Base-by-base conservation (phyloP, 2,329 filamentous ascomycete genomes). In the Xylaria hypoxylon region DNA sequence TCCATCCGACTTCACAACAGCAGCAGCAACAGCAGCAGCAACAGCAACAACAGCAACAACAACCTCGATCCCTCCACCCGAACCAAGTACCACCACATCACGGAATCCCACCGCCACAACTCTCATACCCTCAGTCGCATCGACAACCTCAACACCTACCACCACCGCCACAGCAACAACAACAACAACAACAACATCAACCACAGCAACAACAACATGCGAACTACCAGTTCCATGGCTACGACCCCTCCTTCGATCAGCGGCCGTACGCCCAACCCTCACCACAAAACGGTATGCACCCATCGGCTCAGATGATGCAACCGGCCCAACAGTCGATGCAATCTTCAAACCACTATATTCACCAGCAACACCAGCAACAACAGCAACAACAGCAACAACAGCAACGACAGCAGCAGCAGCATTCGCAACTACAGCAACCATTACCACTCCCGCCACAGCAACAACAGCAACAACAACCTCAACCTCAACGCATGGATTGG, bases 281-380 rank as follows among this genome's bases (percentile, higher is more conserved):
- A 42, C 73, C 70, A 53, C 70, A 71, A 62, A 70, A 71, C 45
- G 53, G 65, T 42, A 71, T 70, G 50, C 59, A 67, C 59, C 42
- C 61, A 59, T 66, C 64, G 7, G 58, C 58, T 11, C 71, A 71
- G 47, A 68, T 68, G 67, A 64, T 72, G 61, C 75, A 76, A n/a
- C 71, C 78, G 26, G 71, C 73, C 42, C 75, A 77, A 51, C 82
- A 80, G 50, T 77, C 80, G 19, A 72, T 75, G 40, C 77, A 78
- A 45, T 77, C 70, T 68, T 64, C 75, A 74, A 35, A 57, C 45
- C 73, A 77, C 26, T 77, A 79, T 69, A 70, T 73, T 42, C 65
- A 68, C n/a, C 77, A 76, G 52, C 75, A 74, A 2, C 77, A 77
- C 15, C 74, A 76, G 7, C 74, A 78, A 56, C 73, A 75, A n/a